Percentiles rank a stretch among this genome's conserved stretches.
Conservation (phyloP, 768 basidiomycete species). For the Pleurotus platypus region DNA sequence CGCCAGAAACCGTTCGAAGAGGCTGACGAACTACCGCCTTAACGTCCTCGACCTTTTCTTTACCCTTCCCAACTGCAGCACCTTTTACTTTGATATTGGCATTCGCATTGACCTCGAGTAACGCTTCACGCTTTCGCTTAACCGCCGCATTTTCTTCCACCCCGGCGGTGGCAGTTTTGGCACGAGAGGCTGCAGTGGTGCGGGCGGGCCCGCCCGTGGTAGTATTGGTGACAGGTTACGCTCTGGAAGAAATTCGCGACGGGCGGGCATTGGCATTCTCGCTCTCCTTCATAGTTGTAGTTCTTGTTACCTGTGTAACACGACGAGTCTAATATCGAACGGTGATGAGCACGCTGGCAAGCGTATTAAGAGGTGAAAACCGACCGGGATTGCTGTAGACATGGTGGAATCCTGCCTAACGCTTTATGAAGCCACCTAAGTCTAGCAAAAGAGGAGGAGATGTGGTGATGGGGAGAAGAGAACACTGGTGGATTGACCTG, state of each 20-base stretch:
- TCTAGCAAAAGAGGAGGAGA: background rate
- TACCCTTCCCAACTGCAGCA: conserved; percentile 37
- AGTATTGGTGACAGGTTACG: conserved; percentile 47
- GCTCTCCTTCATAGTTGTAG: conserved; percentile 51
- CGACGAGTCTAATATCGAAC: conserved; percentile 50
- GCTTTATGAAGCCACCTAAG: conserved; percentile 7
- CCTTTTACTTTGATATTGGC: conserved; percentile 47
- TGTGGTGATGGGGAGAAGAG: background rate
- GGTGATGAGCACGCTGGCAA: background rate
- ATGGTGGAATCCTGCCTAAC: conserved; percentile 7
- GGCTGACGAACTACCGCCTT: conserved; percentile 40
- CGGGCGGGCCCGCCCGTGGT: conserved; percentile 28
- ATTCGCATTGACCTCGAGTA: conserved; percentile 62
- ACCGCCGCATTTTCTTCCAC: conserved; percentile 40
- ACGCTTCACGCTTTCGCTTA: conserved; percentile 74
- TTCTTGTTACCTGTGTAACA: conserved; percentile 53
- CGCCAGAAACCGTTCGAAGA: conserved; percentile 46
- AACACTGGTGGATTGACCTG: background rate
- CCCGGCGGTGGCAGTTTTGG: conserved; percentile 25
- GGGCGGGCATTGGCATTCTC: conserved; percentile 72
- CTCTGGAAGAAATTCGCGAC: conserved; percentile 54
- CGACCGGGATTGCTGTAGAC: conserved; percentile 6
- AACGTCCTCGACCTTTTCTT: conserved; percentile 53
- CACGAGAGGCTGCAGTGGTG: conserved; percentile 34
- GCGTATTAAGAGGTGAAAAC: conserved; percentile 2